Base-by-base conservation (phyloP, 106 monocot species). In the Allium fistulosum region DNA sequence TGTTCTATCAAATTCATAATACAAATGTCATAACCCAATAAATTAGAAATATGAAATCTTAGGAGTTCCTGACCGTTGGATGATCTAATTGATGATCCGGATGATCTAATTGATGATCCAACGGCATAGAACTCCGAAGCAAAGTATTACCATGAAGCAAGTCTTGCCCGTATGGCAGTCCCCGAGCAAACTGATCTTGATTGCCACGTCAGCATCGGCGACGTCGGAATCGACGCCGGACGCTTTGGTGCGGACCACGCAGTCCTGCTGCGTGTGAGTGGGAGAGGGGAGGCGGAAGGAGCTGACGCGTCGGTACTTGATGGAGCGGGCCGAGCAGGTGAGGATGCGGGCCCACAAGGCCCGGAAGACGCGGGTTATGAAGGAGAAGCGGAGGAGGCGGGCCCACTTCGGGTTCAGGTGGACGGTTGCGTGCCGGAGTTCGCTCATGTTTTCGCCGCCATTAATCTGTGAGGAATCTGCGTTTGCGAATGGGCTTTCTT, bases 91-190 rank as follows among this genome's bases (percentile, higher is more conserved):
- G 12, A 45, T 4, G 11, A 28, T 61, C 45, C 11, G 37, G 37
- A 37, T 37, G 37, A 37, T 2, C 37, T 37, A 37, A 62, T 37
- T 27, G 12, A 45, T 4, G 11, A 28, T 61, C 45, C 11, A 28
- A 58, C 17, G 7, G 7, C 18, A 0, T 7, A 58, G 58, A 58
- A 14, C 7, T 18, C 15, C 0, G 58, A 37, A 37, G 0, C 0
- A 37, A 37, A 15, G 13, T 55, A 15, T 17, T 79, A 93, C 94
- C 94, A 94, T 85, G 85, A 94, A 94, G 63, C 84, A 90, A 2
- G 94, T 94, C 74, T 94, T 94, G 9, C 94, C 94, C 11, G 83
- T 82, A 22, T 63, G 80, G 70, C 87, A 80, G 59, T 94, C 94
- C 10, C 94, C 94, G 28, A 94, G 75, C 58, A 94, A 75, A 80